These are phyloP conservation scores for Aspergillus carbonarius DNA, from an alignment of 2,329 filamentous ascomycete species.

Conservation along the genomic window DNA sequence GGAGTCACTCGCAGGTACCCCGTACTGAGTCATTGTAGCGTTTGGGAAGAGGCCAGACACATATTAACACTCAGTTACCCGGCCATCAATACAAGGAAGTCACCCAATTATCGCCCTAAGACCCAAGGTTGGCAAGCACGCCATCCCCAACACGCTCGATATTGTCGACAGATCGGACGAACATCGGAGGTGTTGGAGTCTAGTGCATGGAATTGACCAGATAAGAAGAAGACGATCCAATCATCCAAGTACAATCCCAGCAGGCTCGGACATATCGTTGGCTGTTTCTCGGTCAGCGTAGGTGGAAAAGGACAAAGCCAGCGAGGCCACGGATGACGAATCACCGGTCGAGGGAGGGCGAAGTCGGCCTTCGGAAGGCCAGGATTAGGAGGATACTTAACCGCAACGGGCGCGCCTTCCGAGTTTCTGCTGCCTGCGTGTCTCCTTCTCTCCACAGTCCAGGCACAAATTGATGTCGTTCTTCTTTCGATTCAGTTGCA, in stretches of 20 bases:
- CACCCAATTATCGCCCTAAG: neutral
- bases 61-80: neutral
- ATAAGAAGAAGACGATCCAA: neutral
- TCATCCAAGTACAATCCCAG: neutral
- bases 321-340: neutral
- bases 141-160: neutral
- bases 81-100: neutral
- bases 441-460: neutral
- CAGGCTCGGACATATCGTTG: neutral
- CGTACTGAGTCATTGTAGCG: neutral
- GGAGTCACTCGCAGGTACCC: neutral
- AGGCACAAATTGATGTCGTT: neutral
- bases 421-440: neutral
- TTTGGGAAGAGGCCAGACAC: neutral
- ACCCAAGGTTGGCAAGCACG: neutral
- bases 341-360: neutral
- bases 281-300: neutral
- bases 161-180: neutral
- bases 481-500: neutral
- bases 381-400: neutral
- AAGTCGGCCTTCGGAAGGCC: neutral
- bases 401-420: neutral
- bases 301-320: neutral
- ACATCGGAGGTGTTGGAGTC: neutral
- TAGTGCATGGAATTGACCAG: neutral